Conservation (phyloP, 208 protist species). For the Trichomonas tenax region DNA sequence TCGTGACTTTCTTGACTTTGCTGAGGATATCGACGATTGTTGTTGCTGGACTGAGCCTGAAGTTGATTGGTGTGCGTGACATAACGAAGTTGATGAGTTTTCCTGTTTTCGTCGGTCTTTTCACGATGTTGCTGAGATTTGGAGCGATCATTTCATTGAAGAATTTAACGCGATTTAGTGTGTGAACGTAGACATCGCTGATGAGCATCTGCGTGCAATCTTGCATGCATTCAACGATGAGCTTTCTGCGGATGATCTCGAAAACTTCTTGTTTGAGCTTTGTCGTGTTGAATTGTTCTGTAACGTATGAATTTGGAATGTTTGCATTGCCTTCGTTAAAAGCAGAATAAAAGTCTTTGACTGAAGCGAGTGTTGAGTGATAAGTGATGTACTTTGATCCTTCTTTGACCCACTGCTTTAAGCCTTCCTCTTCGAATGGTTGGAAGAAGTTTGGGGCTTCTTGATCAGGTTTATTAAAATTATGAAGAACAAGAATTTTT, state of each 20-base stretch:
- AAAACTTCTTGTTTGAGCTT: background rate
- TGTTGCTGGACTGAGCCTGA: background rate
- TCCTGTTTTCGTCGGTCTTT: background rate
- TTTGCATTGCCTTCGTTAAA: background rate
- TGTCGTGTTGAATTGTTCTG: background rate
- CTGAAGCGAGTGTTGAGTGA: background rate
- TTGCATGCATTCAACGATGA: background rate
- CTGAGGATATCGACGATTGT: background rate
- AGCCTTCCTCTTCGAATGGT: background rate
- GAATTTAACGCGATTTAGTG: background rate
- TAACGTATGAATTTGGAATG: background rate
- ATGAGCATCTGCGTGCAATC: background rate
- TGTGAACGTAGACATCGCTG: background rate
- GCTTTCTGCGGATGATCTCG: background rate
- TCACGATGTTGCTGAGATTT: background rate
- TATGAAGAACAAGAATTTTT: background rate
- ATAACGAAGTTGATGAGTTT: background rate
- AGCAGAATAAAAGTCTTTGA: background rate
- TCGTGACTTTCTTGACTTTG: conserved; percentile 11
- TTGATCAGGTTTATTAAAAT: background rate
- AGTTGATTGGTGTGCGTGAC: background rate
- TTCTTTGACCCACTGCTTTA: background rate
- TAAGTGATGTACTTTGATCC: background rate
- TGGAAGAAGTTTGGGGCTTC: background rate
- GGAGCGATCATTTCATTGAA: background rate